These are phyloP conservation scores for Hortiboletus flavorubellus DNA, from an alignment of 768 basidiomycete species.

Conservation along the genomic window DNA sequence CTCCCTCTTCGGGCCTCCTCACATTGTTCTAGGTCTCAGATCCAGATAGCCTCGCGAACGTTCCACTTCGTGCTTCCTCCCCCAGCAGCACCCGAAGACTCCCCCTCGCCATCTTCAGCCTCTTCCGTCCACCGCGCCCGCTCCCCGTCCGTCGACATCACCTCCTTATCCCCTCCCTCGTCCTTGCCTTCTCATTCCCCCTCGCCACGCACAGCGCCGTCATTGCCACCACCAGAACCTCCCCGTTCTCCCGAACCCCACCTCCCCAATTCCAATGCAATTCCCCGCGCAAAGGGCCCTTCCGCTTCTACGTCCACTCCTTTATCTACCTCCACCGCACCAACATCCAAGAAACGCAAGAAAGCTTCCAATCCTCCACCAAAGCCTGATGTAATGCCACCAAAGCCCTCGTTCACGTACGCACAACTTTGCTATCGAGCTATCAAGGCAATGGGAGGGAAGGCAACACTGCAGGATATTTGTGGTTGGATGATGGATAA, in stretches of 20 bases:
- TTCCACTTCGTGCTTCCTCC: conserved; percentile 97
- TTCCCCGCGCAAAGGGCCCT: conserved; percentile 42
- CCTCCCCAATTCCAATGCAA: conserved; percentile 62
- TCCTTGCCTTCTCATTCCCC: conserved; percentile 77
- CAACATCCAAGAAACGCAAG: conserved; percentile 66
- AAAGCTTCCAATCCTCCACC: conserved; percentile 45
- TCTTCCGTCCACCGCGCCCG: conserved; percentile 65
- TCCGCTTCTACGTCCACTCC: conserved; percentile 23
- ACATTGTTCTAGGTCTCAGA: conserved; percentile 66
- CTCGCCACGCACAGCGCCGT: conserved; percentile 47
- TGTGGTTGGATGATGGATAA: conserved; percentile 87
- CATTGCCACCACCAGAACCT: conserved; percentile 43
- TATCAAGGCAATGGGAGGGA: conserved; percentile 75
- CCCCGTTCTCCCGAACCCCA: conserved; percentile 47
- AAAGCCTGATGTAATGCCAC: conserved; percentile 74
- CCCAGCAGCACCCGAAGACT: conserved; percentile 73
- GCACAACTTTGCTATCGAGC: conserved; percentile 90
- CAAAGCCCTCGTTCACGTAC: conserved; percentile 88
- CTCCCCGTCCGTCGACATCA: conserved; percentile 81
- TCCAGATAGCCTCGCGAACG: conserved; percentile 95
- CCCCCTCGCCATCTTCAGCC: conserved; percentile 75
- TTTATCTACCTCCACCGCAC: conserved; percentile 10
- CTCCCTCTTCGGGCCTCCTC: conserved; percentile 1
- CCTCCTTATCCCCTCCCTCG: conserved; percentile 77
- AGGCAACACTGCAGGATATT: conserved; percentile 89